Evolutionary conservation across 306 rosid species (phyloP), one percentile per base, ranked within the genome.

Genomic region (Medicago arabica): DNA sequence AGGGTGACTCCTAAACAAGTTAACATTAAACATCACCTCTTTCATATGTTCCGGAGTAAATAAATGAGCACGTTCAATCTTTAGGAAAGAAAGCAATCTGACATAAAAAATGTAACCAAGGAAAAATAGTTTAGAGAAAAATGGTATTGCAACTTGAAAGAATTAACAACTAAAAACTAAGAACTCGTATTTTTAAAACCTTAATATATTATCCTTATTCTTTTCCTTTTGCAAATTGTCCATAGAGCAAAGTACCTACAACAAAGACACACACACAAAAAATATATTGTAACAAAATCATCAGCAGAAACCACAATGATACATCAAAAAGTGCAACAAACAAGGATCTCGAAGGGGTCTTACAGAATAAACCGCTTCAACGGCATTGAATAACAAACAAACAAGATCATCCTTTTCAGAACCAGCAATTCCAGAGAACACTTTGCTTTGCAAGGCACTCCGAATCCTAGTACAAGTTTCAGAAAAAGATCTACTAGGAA

Each of bases 401-500:
- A 81, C 67, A 31, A 95, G 82, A 75, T 61, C 79, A 72, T 87
- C 89, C 80, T 83, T 92, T 18, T 81, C 79, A 18, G 87, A 79
- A 73, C 74, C 75, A 58, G 17, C 71, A 25, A 68, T 78, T 38
- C 53, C 85, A 2, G 68, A 81, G 19, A 87, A 14, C 78, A 88
- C 80, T 70, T 81, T 81, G 74, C 77, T 81, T 79, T 73, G 85
- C 39, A 90, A 57, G 57, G 81, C 83, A 67, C 64, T 67, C 19
- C 54, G 84, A 50, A 95, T 75, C 79, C 47, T 89, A 68, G 67
- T 78, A 76, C 97, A 92, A 44, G 87, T 84, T 66, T 85, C 87
- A 50, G 74, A 83, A 83, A 85, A 92, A 16, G 97, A 89, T 83
- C 99, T 95, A 83, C 90, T n/a, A 92, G 79, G 59, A 77, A 78